Base-by-base conservation (phyloP, 2,329 filamentous ascomycete species). In the Helotiales sp. region DNA sequence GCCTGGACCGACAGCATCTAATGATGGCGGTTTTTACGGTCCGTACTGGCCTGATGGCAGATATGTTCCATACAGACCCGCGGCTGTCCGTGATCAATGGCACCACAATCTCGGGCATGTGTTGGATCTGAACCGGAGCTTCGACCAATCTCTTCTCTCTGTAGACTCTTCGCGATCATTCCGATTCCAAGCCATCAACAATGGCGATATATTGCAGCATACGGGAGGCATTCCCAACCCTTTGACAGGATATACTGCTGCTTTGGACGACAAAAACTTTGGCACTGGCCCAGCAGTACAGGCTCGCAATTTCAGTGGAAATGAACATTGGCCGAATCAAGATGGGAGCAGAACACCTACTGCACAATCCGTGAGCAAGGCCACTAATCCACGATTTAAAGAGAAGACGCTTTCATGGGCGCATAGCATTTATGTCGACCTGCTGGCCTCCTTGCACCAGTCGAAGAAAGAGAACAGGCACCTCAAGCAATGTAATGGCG, bases 371-470 rank as follows among this genome's bases (percentile, higher is more conserved):
- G 25, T 59, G 9, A 67, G 58, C 46, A 67, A 62, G 54, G 52
- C 62, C 31, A 65, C 52, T 42, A 69, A 77, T 63, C 69, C 72
- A 12, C 76, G 79, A 56, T 90, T 90, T 68, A 87, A 85, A 63
- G 88, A 91, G 62, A 87, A 84, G 62, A 83, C 84, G 2, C 74
- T 92, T 24, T 77, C 81, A 13, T 86, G 85, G 74, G 89, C 89
- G n/a, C 87, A 92, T 70, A 80, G 80, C 63, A 82, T 87, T 30
- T 93, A 93, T 71, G 78, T 89, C 48, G 86, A 91, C 62, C 79
- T 93, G 7, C 75, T 93, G 3, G 75, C 84, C 9, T 84, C 83
- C 62, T 76, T 90, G 6, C 84, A 89, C 60, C 80, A 83, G 52
- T 77, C 77, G 19, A 85, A 83, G 57, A 85, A 79, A 66, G 71